These are phyloP conservation scores for Penicillium sclerotiorum DNA, from an alignment of 2,329 filamentous ascomycete genomes.

Conservation along the genomic window DNA sequence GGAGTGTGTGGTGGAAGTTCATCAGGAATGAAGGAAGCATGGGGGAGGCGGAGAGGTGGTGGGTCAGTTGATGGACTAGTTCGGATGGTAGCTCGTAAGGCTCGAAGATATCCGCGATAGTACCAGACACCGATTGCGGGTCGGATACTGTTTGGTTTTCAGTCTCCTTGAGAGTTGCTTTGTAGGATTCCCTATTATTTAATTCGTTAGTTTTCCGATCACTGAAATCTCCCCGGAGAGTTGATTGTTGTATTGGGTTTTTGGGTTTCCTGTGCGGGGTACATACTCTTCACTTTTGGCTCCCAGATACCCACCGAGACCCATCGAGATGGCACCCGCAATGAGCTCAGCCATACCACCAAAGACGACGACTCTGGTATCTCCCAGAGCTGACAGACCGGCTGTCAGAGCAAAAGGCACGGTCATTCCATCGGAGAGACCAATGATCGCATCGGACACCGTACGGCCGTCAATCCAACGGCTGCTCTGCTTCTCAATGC, in stretches of 20 bases:
- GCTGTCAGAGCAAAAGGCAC: constrained; percentile 79
- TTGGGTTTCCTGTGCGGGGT: neutral
- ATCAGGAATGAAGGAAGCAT: constrained; percentile 43
- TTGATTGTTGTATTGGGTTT: neutral
- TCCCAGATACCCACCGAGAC: constrained; percentile 72
- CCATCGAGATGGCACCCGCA: constrained; percentile 76
- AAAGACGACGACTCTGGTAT: constrained; percentile 68
- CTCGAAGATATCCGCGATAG: constrained; percentile 42
- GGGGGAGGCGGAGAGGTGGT: constrained; percentile 39
- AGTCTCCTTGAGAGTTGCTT: constrained; percentile 42
- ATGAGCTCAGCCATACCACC: constrained; percentile 75
- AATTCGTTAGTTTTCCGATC: neutral
- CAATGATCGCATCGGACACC: constrained; percentile 67
- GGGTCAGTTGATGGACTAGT: constrained; percentile 39
- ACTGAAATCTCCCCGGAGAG: too few relatives aligned
- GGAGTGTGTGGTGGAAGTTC: constrained; percentile 46
- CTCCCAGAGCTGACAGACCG: constrained; percentile 64
- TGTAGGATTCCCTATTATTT: constrained; percentile 39
- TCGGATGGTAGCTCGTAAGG: constrained; percentile 42
- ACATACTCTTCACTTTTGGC: constrained; percentile 52
- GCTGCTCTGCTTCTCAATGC: constrained; percentile 27
- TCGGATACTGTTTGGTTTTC: constrained; percentile 34
- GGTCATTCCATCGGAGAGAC: constrained; percentile 76
- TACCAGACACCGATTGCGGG: constrained; percentile 31
- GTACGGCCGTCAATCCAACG: constrained; percentile 40